These are phyloP conservation scores for Colletotrichum destructivum DNA, from an alignment of 2,329 filamentous ascomycete species.

Conservation along the genomic window DNA sequence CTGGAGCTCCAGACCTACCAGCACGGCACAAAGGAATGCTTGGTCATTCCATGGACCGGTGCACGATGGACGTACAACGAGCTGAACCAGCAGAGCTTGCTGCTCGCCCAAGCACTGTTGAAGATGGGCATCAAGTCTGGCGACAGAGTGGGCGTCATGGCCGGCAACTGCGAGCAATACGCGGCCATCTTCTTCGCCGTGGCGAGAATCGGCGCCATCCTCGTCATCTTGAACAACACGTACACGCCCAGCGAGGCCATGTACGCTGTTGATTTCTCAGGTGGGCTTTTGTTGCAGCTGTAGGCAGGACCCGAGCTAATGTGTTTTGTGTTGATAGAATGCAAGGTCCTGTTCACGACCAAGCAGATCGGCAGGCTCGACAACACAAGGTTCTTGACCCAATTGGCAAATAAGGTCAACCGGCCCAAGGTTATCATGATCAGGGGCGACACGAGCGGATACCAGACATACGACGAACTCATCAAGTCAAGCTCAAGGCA, in stretches of 20 bases:
- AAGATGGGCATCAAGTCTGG: constrained; percentile 77
- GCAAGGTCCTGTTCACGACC: constrained; percentile 81
- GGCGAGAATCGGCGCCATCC: constrained; percentile 75
- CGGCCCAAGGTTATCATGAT: constrained; percentile 72
- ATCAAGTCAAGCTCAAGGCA: constrained; percentile 66
- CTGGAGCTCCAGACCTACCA: constrained; percentile 79
- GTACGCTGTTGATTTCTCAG: constrained; percentile 79
- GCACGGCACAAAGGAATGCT: constrained; percentile 76
- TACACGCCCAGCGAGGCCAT: constrained; percentile 82
- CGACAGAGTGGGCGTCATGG: constrained; percentile 83
- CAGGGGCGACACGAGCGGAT: constrained; percentile 67
- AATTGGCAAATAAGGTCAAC: constrained; percentile 63
- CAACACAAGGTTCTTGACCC: constrained; percentile 71
- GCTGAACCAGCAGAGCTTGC: constrained; percentile 73
- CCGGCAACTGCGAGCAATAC: constrained; percentile 87
- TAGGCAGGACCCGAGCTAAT: constrained; percentile 8
- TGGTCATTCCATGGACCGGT: constrained; percentile 83
- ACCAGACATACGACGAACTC: constrained; percentile 73
- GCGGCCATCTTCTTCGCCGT: constrained; percentile 81
- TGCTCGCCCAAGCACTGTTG: constrained; percentile 76
- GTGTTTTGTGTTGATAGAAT: constrained; percentile 63
- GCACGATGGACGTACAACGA: constrained; percentile 81
- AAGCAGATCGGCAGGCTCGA: constrained; percentile 77
- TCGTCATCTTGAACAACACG: constrained; percentile 87
- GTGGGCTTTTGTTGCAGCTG: constrained; percentile 54